These are phyloP conservation scores for Zopfochytrium polystomum DNA, from an alignment of 371 early-diverging fungal genomes.

Conservation along the genomic window DNA sequence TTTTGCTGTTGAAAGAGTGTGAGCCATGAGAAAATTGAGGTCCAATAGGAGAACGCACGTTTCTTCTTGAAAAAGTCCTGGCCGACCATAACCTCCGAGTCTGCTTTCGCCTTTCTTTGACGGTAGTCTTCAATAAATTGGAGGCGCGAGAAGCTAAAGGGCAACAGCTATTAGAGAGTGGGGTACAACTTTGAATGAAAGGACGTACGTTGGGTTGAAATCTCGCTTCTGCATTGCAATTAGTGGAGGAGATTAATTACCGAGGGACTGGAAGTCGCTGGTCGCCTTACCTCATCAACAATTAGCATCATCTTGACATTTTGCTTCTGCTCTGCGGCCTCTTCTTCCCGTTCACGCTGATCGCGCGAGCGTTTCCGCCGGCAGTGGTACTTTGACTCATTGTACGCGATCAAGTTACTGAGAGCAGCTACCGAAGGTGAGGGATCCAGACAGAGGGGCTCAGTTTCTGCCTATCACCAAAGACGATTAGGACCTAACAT, in stretches of 20 bases:
- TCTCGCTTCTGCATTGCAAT: conserved; percentile 14
- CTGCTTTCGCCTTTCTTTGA: conserved; percentile 31
- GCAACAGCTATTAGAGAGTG: neutral
- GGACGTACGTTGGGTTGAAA: conserved; percentile 26
- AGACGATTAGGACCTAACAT: conserved; percentile 1
- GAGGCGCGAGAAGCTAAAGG: conserved; percentile 34
- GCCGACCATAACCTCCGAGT: conserved; percentile 35
- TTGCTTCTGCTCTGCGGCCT: conserved; percentile 29
- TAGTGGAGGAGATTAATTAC: neutral
- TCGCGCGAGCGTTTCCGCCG: conserved; percentile 23
- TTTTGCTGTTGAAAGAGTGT: neutral
- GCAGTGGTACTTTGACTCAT: conserved; percentile 29
- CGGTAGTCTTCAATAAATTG: conserved; percentile 46
- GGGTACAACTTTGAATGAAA: neutral
- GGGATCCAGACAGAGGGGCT: conserved; percentile 39
- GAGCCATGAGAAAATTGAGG: conserved; percentile 1
- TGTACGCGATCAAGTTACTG: conserved; percentile 25
- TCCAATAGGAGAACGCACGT: conserved; percentile 6
- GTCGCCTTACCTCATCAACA: conserved; percentile 31
- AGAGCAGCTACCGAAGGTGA: conserved; percentile 17
- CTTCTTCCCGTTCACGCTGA: conserved; percentile 31
- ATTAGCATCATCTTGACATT: conserved; percentile 29
- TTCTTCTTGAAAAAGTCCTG: conserved; percentile 31
- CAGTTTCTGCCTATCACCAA: conserved; percentile 13
- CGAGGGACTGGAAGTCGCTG: neutral